Percentiles rank a stretch among this genome's conserved stretches.
Evolutionary conservation across 768 basidiomycete genomes (phyloP).

Genomic region (Suillus brevipes): DNA sequence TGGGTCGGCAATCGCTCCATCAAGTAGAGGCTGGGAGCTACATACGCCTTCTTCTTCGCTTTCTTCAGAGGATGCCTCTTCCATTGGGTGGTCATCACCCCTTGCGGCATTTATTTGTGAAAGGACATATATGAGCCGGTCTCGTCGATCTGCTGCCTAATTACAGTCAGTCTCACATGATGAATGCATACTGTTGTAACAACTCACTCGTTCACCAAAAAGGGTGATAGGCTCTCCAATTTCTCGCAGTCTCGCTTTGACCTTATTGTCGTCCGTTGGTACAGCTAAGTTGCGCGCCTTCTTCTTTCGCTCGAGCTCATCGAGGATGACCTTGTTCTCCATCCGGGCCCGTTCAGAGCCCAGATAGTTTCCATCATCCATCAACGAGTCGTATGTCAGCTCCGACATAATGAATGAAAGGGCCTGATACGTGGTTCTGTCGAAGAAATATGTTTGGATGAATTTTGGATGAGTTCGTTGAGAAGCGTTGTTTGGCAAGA

Average conservation of each 20-base stretch:
- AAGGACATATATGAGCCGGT: constrained; percentile 91
- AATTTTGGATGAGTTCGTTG: not conserved
- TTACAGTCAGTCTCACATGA: constrained; percentile 18
- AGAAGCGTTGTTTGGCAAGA: constrained; percentile 34
- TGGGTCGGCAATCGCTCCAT: constrained; percentile 7
- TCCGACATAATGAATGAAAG: constrained; percentile 56
- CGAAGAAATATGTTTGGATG: constrained; percentile 18
- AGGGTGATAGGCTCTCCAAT: constrained; percentile 96
- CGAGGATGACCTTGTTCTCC: constrained; percentile 86
- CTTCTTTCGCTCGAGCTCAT: constrained; percentile 98
- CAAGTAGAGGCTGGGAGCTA: not conserved
- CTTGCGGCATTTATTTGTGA: constrained; percentile 91
- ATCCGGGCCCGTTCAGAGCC: constrained; percentile 73
- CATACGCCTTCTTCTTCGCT: constrained; percentile 70
- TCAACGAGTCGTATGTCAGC: constrained; percentile 71
- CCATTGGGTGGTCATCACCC: constrained; percentile 76
- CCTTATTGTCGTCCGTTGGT: constrained; percentile 94
- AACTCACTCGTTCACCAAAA: constrained; percentile 92
- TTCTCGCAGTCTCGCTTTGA: constrained; percentile 85
- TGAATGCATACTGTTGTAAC: constrained; percentile 2
- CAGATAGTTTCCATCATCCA: constrained; percentile 76
- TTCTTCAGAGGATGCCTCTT: constrained; percentile 66
- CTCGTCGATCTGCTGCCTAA: constrained; percentile 93
- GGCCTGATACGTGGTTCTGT: constrained; percentile 4
- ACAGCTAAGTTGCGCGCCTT: constrained; percentile 91